A percentile compares a stretch with the other conserved stretches of the same genome.
These are phyloP conservation scores for Lachnellula subtilissima DNA, from an alignment of 2,329 filamentous ascomycete genomes.

Conservation along the genomic window DNA sequence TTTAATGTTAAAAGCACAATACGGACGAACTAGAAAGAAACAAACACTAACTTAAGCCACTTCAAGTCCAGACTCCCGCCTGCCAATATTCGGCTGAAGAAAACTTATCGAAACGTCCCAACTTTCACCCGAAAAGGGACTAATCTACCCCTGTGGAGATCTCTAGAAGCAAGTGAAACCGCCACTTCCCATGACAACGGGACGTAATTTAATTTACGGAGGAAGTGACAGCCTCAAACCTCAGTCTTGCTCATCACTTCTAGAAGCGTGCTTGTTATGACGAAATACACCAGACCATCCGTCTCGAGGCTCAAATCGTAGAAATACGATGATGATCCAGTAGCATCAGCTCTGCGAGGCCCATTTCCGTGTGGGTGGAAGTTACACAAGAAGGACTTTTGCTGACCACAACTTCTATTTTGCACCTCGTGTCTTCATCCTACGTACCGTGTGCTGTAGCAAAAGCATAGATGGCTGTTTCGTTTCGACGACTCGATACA, in stretches of 20 bases:
- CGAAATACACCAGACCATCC: not conserved
- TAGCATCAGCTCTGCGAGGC: not conserved
- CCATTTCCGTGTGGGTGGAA: not conserved
- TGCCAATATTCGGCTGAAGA: too few species aligned
- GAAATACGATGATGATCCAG: not conserved
- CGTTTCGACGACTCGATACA: not conserved
- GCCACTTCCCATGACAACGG: not conserved
- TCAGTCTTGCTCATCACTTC: not conserved
- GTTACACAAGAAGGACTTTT: not conserved
- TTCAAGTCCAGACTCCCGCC: too few species aligned
- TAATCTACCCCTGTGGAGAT: not conserved
- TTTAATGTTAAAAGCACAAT: too few species aligned
- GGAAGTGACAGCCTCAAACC: not conserved
- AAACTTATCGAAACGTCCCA: too few species aligned
- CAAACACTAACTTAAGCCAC: too few species aligned
- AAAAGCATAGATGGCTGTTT: not conserved
- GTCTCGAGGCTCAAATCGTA: not conserved
- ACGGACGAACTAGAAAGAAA: too few species aligned
- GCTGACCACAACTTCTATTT: not conserved
- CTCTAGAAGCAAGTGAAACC: conserved; percentile 1
- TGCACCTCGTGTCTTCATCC: not conserved
- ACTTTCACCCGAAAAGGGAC: too few species aligned
- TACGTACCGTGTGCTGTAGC: not conserved
- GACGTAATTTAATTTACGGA: not conserved
- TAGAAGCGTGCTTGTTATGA: not conserved